Evolutionary conservation across 176 grass and related monocot species (phyloP), one percentile per base, ranked within the genome.

Genomic region (Oryza coarctata): DNA sequence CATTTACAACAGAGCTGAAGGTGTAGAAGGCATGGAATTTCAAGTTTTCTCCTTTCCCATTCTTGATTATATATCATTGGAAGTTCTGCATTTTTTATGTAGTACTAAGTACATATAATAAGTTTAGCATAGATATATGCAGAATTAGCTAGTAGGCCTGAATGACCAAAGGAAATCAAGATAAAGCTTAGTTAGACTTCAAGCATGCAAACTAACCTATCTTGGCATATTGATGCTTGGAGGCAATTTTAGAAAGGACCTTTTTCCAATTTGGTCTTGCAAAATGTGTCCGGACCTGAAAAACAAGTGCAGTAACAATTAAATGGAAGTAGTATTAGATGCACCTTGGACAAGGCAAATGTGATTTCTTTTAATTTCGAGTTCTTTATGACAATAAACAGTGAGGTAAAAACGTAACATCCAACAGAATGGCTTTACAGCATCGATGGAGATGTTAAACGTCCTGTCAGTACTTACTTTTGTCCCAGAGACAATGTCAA

Each of bases 201-300:
- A 30, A 74, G 82, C 69, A 65, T 27, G 36, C 29, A 65, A n/a
- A 92, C 83, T 84, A 38, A 99, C 97, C 97, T 92, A 99, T 99
- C 86, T 92, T 95, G 35, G 97, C 91, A 87, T 81, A 72, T 18
- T 93, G 93, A 74, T 99, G 97, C 74, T 92, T 99, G 50, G 91
- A 90, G 69, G 83, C 68, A 36, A 95, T 94, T 93, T 90, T 95
- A 34, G 91, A 86, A 45, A 99, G 81, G 76, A 99, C 97, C 66
- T 96, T 99, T 87, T 95, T 94, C 97, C 97, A 99, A 73, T 99
- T 99, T 66, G 97, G 97, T 80, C 89, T 94, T 44, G 97, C 97
- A 85, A 99, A 99, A 89, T 99, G 97, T 50, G 97, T 99, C 44
- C 97, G 93, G 20, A 95, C 97, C 97, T 99, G 78, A 35, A 90